These are phyloP conservation scores for Basidiobolus meristosporus DNA, from an alignment of 371 early-diverging fungal genomes.

Conservation along the genomic window DNA sequence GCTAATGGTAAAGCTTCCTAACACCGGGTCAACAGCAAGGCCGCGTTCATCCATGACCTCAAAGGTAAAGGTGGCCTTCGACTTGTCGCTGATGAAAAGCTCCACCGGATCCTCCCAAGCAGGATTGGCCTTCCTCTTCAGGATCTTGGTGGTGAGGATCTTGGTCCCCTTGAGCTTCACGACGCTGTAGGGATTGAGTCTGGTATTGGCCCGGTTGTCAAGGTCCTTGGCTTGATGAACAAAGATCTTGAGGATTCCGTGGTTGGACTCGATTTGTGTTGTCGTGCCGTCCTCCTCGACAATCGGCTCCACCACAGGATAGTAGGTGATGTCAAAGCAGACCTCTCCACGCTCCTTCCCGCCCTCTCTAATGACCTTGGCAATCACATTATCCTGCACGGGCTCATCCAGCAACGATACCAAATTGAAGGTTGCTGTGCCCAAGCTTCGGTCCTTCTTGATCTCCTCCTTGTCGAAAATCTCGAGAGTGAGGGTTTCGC, in stretches of 20 bases:
- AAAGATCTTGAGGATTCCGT: constrained; percentile 24
- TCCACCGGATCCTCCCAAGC: constrained; percentile 20
- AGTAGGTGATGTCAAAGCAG: background rate
- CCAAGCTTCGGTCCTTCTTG: constrained; percentile 41
- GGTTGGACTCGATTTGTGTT: no score
- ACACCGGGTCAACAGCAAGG: constrained; percentile 9
- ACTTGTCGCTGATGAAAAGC: constrained; percentile 18
- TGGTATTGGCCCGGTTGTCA: constrained; percentile 7
- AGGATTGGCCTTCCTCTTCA: constrained; percentile 21
- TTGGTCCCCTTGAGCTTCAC: constrained; percentile 20
- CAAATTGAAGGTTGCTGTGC: constrained; percentile 16
- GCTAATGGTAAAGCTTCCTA: constrained; percentile 18
- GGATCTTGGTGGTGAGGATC: constrained; percentile 14
- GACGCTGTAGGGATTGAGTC: constrained; percentile 19
- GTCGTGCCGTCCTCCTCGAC: no score
- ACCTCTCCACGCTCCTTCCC: background rate
- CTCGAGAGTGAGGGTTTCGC: constrained; percentile 47
- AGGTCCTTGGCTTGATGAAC: constrained; percentile 26
- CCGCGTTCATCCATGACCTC: constrained; percentile 19
- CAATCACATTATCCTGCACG: background rate
- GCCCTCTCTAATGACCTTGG: background rate
- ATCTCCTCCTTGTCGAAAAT: constrained; percentile 52
- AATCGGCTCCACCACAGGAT: background rate
- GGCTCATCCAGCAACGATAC: background rate
- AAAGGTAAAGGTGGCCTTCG: constrained; percentile 13